Conservation (phyloP, 257 asterid genomes). For the Solanum appendiculatum region DNA sequence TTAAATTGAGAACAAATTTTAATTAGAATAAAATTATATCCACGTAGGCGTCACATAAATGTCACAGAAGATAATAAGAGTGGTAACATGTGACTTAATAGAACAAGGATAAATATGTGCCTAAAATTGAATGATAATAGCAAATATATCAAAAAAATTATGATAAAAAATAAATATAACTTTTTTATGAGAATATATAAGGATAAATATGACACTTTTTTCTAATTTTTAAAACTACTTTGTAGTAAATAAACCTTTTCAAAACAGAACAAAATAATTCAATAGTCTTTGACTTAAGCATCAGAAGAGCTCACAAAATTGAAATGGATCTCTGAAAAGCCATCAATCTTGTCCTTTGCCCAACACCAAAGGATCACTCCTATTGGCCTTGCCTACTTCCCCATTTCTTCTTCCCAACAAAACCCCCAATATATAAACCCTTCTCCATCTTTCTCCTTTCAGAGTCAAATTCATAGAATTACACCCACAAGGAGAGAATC, state of each 20-base stretch:
- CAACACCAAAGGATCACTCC: constrained; percentile 11
- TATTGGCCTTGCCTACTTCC: background rate
- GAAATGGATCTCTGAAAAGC: background rate
- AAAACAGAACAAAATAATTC: background rate
- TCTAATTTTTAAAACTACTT: background rate
- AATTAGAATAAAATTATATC: too few relatives aligned
- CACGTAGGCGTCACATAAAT: background rate
- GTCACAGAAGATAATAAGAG: background rate
- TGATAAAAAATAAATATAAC: too few relatives aligned
- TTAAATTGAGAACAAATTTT: background rate
- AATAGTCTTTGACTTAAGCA: background rate
- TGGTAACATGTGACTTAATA: background rate
- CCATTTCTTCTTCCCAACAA: background rate
- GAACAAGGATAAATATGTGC: background rate
- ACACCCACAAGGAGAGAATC: background rate
- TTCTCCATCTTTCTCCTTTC: background rate
- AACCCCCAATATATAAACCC: background rate
- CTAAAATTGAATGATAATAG: too few relatives aligned
- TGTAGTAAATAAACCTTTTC: background rate
- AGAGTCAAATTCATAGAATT: background rate
- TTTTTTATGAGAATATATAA: too few relatives aligned
- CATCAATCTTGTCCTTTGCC: constrained; percentile 10
- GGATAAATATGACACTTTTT: background rate
- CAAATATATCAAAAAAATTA: too few relatives aligned
- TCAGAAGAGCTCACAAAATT: background rate